Percentiles rank a stretch among this genome's conserved stretches.
Conservation (phyloP, 306 rosid genomes). For the Sicyos baderoa region DNA sequence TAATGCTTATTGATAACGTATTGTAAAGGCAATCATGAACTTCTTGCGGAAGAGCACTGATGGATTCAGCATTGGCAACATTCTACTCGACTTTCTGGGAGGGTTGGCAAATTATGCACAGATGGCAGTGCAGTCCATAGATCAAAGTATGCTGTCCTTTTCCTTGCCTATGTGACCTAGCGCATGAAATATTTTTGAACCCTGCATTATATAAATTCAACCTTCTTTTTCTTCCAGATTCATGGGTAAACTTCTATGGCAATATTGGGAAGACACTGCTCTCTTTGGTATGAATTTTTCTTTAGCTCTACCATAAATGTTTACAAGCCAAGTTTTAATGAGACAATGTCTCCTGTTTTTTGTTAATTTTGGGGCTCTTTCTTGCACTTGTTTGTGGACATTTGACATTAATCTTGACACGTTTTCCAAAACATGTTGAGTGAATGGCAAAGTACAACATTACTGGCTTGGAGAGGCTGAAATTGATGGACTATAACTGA, state of each 20-base stretch:
- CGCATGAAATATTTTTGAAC: constrained; percentile 11
- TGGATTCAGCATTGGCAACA: constrained; percentile 79
- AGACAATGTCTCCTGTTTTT: constrained; percentile 1
- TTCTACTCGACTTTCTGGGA: constrained; percentile 72
- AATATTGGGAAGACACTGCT: constrained; percentile 71
- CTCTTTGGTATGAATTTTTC: constrained; percentile 53
- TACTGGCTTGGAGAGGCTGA: neutral
- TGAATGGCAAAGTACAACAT: neutral
- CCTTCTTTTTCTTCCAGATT: constrained; percentile 40
- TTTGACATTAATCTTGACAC: neutral
- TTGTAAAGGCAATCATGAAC: constrained; percentile 66
- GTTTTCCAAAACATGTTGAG: neutral
- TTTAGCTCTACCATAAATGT: neutral
- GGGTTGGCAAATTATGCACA: constrained; percentile 60
- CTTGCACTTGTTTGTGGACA: constrained; percentile 1
- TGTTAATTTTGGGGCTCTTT: neutral
- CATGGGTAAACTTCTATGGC: constrained; percentile 83
- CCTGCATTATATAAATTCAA: constrained; percentile 16
- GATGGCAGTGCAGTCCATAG: constrained; percentile 77
- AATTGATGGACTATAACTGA: neutral
- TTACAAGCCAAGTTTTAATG: neutral
- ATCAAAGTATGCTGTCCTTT: constrained; percentile 52
- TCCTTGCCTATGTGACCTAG: neutral
- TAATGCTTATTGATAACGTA: constrained; percentile 1
- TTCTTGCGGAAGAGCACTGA: constrained; percentile 65